phyloP scores from a whole-genome alignment of 176 grass and related monocot genomes.

The Dendrocalamus sinicus region DNA sequence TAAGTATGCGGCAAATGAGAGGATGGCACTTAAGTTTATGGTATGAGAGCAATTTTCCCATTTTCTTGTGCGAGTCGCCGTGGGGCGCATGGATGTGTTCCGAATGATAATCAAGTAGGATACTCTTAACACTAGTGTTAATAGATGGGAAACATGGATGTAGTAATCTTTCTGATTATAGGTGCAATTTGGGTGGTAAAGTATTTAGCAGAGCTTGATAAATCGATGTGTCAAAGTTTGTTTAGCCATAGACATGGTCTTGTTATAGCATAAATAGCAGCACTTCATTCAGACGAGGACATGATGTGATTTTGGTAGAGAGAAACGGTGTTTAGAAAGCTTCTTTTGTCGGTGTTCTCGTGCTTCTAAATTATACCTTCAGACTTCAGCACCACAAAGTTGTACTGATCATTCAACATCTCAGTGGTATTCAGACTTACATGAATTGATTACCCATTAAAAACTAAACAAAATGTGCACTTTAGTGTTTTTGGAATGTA shows the following conservation, averaged over 20 bases:
- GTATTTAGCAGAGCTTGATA: background rate
- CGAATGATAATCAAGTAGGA: background rate
- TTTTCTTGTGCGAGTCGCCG: background rate
- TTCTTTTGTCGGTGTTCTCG: background rate
- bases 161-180: background rate
- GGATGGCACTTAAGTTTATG: too few relatives aligned
- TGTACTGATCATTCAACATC: background rate
- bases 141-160: background rate
- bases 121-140: background rate
- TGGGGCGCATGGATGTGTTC: background rate
- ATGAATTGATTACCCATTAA: background rate
- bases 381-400: background rate
- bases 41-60: too few relatives aligned
- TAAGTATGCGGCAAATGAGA: too few relatives aligned
- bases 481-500: too few relatives aligned
- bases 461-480: background rate
- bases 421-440: background rate
- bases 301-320: background rate
- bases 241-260: background rate
- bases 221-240: background rate
- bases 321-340: background rate
- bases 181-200: background rate
- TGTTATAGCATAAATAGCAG: background rate
- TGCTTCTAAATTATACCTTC: background rate
- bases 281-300: background rate